Conservation (phyloP, 495 filamentous ascomycete species). For the Hypoxylon lienhwacheense region DNA sequence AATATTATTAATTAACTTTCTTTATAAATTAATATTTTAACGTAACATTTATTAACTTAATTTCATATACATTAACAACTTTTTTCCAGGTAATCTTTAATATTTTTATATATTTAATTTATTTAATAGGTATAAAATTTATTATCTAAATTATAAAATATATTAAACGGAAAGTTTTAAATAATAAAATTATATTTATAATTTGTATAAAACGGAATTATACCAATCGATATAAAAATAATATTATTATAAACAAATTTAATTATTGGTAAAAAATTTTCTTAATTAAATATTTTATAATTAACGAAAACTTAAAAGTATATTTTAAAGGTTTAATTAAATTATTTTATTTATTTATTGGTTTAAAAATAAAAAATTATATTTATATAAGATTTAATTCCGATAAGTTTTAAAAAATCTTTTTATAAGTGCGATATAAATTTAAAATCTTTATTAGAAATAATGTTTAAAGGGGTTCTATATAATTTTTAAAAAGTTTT, state of each 20-base stretch:
- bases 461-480: background rate
- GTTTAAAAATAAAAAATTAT: background rate
- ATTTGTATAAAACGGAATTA: no score
- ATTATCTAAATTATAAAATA: no score
- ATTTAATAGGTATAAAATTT: no score
- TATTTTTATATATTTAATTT: no score
- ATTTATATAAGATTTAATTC: background rate
- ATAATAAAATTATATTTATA: no score
- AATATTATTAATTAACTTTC: no score
- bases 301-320: background rate
- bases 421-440: background rate
- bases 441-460: background rate
- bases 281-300: background rate
- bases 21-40: no score
- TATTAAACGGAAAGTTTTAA: no score
- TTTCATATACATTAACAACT: no score
- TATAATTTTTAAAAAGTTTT: background rate
- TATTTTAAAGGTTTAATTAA: background rate
- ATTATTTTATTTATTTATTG: background rate
- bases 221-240: no score
- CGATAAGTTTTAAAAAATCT: background rate
- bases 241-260: constrained; percentile 1
- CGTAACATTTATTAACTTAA: no score
- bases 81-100: no score
- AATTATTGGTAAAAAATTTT: background rate